These are phyloP conservation scores for Musa acuminata DNA, from an alignment of 176 grass and related monocot genomes.

Conservation along the genomic window DNA sequence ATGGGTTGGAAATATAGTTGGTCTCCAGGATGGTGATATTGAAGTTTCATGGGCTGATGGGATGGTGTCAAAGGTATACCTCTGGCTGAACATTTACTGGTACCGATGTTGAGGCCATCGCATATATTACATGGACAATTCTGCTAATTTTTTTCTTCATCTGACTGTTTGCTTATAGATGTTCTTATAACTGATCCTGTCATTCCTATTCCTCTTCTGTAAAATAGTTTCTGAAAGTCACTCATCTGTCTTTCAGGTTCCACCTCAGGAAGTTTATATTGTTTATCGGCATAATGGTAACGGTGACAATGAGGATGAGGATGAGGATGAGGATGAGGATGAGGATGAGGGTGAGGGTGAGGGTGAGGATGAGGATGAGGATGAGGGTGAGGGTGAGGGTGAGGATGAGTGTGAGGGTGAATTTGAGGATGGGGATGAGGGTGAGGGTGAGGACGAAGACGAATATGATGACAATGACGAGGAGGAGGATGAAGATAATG, in stretches of 20 bases:
- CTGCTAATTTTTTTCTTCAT: background rate
- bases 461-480: too few relatives aligned
- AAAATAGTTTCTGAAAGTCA: background rate
- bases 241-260: conserved; percentile 49
- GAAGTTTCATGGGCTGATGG: conserved; percentile 83
- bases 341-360: too few relatives aligned
- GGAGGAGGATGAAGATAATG: too few relatives aligned
- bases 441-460: too few relatives aligned
- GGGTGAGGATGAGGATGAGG: too few relatives aligned
- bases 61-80: conserved; percentile 58
- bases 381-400: too few relatives aligned
- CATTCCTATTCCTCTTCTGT: background rate
- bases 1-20: conserved; percentile 83
- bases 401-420: too few relatives aligned
- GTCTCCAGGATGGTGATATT: conserved; percentile 67
- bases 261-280: conserved; percentile 81
- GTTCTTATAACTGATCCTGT: background rate
- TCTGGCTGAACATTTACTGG: background rate
- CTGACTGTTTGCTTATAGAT: background rate
- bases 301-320: too few relatives aligned
- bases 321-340: too few relatives aligned
- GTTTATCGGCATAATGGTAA: conserved; percentile 30
- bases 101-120: background rate
- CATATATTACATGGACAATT: background rate
- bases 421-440: too few relatives aligned